Percentiles rank a stretch among this genome's conserved stretches.
phyloP scores from a whole-genome alignment of 2,329 filamentous ascomycete species.

The Fusarium abutilonis region DNA sequence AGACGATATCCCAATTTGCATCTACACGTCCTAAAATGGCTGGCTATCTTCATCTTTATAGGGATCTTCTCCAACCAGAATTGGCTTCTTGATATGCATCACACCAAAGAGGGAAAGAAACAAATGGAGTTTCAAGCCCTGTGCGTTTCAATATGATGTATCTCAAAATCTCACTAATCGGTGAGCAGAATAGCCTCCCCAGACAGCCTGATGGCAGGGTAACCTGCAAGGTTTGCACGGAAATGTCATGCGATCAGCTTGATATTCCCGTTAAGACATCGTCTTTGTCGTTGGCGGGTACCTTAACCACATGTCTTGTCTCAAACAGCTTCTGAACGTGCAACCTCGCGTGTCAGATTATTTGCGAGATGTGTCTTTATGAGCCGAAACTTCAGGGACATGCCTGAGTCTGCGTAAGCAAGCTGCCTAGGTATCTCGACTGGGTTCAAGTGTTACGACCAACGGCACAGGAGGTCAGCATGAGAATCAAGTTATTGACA shows the following conservation, averaged over 20 bases:
- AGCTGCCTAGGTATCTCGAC: constrained; percentile 7
- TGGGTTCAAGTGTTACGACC: constrained; percentile 5
- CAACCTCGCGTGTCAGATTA: constrained; percentile 20
- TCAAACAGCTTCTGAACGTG: constrained; percentile 2
- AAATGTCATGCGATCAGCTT: constrained; percentile 4
- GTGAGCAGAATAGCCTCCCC: neutral
- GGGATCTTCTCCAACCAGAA: neutral
- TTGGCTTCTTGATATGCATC: constrained; percentile 22
- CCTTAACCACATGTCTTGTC: constrained; percentile 24
- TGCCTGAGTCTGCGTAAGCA: constrained; percentile 21
- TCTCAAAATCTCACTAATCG: constrained; percentile 23
- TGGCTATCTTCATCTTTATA: constrained; percentile 28
- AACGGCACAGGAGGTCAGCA: constrained; percentile 12
- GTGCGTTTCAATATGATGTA: constrained; percentile 10
- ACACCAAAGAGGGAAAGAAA: constrained; percentile 16
- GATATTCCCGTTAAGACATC: constrained; percentile 4
- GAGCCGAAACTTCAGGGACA: constrained; percentile 10
- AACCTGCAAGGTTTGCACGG: constrained; percentile 21
- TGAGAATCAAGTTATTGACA: constrained; percentile 10
- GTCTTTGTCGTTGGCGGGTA: constrained; percentile 16
- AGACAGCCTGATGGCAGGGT: constrained; percentile 6
- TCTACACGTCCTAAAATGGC: constrained; percentile 13
- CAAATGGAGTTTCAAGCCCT: constrained; percentile 9
- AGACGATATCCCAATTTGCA: constrained; percentile 8
- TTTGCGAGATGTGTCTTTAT: constrained; percentile 7